Evolutionary conservation across 2,329 filamentous ascomycete species (phyloP).

Genomic region (Cercospora brassicicola): DNA sequence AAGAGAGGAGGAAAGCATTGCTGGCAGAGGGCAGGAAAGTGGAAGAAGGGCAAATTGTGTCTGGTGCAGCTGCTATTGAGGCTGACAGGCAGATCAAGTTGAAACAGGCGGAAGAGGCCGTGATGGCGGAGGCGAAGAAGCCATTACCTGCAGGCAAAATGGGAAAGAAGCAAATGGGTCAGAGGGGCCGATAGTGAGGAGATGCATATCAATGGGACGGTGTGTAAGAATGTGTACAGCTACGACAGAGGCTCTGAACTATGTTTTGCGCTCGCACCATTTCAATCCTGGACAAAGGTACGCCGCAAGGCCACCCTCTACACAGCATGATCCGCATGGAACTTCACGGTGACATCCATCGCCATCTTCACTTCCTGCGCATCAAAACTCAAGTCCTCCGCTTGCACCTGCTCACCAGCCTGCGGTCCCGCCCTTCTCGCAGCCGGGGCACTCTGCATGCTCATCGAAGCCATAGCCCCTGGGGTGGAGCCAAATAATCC

Average conservation of each 20-base stretch:
- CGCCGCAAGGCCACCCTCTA: not conserved
- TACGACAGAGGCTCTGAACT: not conserved
- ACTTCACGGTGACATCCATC: constrained; percentile 28
- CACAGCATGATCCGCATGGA: constrained; percentile 22
- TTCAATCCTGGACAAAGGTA: not conserved
- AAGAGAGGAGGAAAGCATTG: constrained; percentile 55
- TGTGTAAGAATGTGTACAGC: constrained; percentile 4
- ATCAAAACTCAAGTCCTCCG: constrained; percentile 25
- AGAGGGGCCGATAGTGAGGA: constrained; percentile 17
- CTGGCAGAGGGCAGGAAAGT: constrained; percentile 57
- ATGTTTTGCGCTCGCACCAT: not conserved
- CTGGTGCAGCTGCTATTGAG: constrained; percentile 35
- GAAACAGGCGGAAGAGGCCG: constrained; percentile 31
- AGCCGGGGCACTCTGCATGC: not conserved
- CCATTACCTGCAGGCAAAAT: constrained; percentile 35
- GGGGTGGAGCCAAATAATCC: not conserved
- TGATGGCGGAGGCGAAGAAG: constrained; percentile 37
- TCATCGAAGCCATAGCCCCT: not conserved
- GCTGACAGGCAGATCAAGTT: constrained; percentile 30
- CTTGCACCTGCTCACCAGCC: constrained; percentile 5
- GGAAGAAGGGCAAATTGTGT: constrained; percentile 49
- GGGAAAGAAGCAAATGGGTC: constrained; percentile 36
- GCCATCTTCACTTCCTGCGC: constrained; percentile 30
- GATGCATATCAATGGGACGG: not conserved
- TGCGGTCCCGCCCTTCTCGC: not conserved